Percentiles rank a stretch among this genome's conserved stretches.
Evolutionary conservation across 495 filamentous ascomycete genomes (phyloP).

Genomic region (Alectoria sarmentosa): DNA sequence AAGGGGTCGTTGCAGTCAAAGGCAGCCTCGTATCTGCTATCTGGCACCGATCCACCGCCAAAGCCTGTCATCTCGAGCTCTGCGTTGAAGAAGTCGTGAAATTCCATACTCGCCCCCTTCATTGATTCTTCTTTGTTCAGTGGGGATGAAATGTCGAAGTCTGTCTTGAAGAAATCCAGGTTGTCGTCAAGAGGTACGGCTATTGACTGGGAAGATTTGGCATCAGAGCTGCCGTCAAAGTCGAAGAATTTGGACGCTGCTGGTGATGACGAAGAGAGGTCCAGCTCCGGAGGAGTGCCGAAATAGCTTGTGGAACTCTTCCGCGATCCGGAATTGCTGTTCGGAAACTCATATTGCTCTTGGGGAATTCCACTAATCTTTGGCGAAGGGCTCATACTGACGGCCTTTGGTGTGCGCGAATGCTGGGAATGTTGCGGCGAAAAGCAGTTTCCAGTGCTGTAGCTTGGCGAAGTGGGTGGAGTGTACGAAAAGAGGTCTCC

Average conservation of each 20-base stretch:
- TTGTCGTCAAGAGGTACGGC: neutral
- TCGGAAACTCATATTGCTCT: slow-evolving; percentile 25
- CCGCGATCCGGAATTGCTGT: slow-evolving; percentile 27
- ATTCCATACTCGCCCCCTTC: slow-evolving; percentile 5
- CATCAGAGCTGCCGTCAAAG: slow-evolving; percentile 17
- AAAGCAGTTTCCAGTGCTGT: slow-evolving; percentile 38
- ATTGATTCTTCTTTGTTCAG: neutral
- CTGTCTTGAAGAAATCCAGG: slow-evolving; percentile 11
- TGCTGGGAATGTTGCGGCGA: slow-evolving; percentile 41
- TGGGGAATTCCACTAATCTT: slow-evolving; percentile 22
- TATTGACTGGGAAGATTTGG: slow-evolving; percentile 7
- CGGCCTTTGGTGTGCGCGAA: slow-evolving; percentile 35
- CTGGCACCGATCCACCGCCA: neutral
- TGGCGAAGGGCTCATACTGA: slow-evolving; percentile 21
- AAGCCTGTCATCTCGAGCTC: slow-evolving; percentile 13
- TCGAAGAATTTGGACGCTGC: slow-evolving; percentile 23
- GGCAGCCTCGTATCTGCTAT: neutral
- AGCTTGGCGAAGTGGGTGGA: slow-evolving; percentile 42
- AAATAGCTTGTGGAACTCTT: slow-evolving; percentile 32
- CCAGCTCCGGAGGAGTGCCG: slow-evolving; percentile 41
- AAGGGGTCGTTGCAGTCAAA: neutral
- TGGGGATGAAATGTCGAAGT: slow-evolving; percentile 11
- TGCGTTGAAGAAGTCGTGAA: slow-evolving; percentile 9
- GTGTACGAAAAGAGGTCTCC: slow-evolving; percentile 40
- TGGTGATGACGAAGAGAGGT: slow-evolving; percentile 22